Conservation (phyloP, 495 filamentous ascomycete genomes). For the Tuber melanosporum region DNA sequence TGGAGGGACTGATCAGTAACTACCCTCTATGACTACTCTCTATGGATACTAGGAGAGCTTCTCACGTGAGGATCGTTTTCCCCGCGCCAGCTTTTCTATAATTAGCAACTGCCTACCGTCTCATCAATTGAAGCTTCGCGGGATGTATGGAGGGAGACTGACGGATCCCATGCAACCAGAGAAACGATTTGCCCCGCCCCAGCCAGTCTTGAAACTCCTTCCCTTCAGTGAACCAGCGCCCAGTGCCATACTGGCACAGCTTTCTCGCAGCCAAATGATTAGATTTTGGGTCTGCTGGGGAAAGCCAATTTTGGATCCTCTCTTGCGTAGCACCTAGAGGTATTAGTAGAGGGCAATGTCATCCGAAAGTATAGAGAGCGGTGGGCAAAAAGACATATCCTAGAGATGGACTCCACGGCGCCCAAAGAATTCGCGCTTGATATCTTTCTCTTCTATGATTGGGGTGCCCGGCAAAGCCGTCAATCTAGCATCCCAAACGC, state of each 20-base stretch:
- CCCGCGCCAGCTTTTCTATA: conserved; percentile 34
- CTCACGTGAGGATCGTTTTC: conserved; percentile 41
- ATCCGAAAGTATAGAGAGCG: background rate
- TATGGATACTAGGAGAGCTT: background rate
- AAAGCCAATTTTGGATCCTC: background rate
- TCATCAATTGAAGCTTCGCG: background rate
- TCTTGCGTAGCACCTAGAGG: background rate
- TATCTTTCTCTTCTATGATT: background rate
- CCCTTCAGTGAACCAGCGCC: conserved; percentile 17
- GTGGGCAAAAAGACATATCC: background rate
- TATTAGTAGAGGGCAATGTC: background rate
- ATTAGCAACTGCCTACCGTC: conserved; percentile 19
- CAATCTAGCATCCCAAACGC: background rate
- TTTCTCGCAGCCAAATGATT: conserved; percentile 14
- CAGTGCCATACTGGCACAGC: conserved; percentile 19
- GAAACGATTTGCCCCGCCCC: background rate
- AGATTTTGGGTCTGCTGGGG: conserved; percentile 3
- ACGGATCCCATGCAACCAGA: conserved; percentile 32
- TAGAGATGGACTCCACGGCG: background rate
- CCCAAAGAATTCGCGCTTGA: background rate
- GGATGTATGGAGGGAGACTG: background rate
- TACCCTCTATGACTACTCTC: too few relatives aligned
- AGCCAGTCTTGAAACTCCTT: conserved; percentile 11
- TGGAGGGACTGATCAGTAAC: background rate
- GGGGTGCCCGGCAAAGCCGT: background rate